Base-by-base conservation (phyloP, 2,329 filamentous ascomycete genomes). In the Fusarium pseudoanthophilum region DNA sequence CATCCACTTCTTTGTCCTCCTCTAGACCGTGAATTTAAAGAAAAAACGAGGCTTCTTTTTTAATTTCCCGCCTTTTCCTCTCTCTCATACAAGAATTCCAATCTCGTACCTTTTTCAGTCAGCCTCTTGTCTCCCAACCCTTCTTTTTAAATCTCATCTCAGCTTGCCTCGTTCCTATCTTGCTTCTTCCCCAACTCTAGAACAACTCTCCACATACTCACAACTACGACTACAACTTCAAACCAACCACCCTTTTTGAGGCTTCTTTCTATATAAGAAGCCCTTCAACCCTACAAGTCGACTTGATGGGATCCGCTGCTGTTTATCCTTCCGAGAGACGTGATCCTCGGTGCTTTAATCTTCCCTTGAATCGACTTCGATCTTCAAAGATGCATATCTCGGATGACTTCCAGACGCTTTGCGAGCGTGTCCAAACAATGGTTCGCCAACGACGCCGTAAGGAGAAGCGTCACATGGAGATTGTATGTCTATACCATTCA, bases 361-460 rank as follows among this genome's bases (percentile, higher is more conserved):
- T 64, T n/a, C 64, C 73, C 13, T 60, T 74, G 15, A 61, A 42
- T 39, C 73, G 69, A 2, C 64, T 73, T 62, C 65, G 71, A 55
- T 71, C 73, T 42, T 59, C 63, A 36, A 75, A 43, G 36, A 81
- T 81, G 79, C 80, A 82, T 39, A 74, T 85, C 67, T 83, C 82
- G 76, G 75, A 81, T 74, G 82, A 85, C 77, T 80, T 87, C 78
- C 83, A 83, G 72, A 82, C 82, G 65, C 78, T 86, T 52, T 83
- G 82, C 75, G 79, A 82, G 32, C 86, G 85, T 36, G 79, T 87
- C 45, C 84, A 86, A 64, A 82, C 80, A 39, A 80, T 84, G n/a
- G 75, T 85, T 53, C 78, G 80, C 20, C 79, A 79, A 57, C 78
- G 84, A 49, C 79, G 82, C 55, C 81, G 83, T 63, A 86, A 85